These are phyloP conservation scores for Solanum gandarillasii DNA, from an alignment of 257 asterid species.

Conservation along the genomic window DNA sequence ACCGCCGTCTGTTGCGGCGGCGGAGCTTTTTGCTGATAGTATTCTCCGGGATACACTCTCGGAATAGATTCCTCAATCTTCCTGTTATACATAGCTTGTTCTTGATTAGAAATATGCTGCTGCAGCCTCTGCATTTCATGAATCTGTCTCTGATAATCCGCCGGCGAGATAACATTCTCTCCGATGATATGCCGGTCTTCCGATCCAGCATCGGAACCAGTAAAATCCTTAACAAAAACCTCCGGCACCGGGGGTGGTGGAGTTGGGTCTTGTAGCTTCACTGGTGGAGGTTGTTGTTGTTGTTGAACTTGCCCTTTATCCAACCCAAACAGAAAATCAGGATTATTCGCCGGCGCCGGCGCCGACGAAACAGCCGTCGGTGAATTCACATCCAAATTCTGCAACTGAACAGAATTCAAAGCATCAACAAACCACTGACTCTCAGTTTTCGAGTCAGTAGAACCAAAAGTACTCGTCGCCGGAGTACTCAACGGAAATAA, in stretches of 20 bases:
- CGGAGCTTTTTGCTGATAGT: constrained; percentile 9
- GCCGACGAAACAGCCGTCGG: constrained; percentile 1
- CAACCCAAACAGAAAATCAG: constrained; percentile 27
- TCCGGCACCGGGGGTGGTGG: constrained; percentile 1
- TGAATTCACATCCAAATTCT: constrained; percentile 14
- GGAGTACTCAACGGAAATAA: constrained; percentile 20
- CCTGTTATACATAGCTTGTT: constrained; percentile 13
- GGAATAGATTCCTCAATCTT: not conserved
- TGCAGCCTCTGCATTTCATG: constrained; percentile 24
- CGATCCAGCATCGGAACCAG: not conserved
- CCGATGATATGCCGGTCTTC: constrained; percentile 15
- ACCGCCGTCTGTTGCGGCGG: not conserved
- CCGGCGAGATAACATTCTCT: constrained; percentile 9
- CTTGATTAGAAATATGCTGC: constrained; percentile 13
- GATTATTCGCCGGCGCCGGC: not conserved
- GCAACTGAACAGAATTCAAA: constrained; percentile 25
- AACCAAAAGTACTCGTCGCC: constrained; percentile 16
- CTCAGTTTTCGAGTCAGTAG: constrained; percentile 20
- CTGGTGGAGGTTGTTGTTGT: not conserved
- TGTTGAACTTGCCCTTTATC: constrained; percentile 11
- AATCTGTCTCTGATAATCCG: constrained; percentile 23
- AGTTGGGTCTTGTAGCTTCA: constrained; percentile 10
- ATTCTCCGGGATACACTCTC: not conserved
- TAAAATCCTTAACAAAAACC: constrained; percentile 1
- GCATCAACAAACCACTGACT: constrained; percentile 34